Evolutionary conservation across 495 filamentous ascomycete species (phyloP).

Genomic region (Hypoxylon perforatum): DNA sequence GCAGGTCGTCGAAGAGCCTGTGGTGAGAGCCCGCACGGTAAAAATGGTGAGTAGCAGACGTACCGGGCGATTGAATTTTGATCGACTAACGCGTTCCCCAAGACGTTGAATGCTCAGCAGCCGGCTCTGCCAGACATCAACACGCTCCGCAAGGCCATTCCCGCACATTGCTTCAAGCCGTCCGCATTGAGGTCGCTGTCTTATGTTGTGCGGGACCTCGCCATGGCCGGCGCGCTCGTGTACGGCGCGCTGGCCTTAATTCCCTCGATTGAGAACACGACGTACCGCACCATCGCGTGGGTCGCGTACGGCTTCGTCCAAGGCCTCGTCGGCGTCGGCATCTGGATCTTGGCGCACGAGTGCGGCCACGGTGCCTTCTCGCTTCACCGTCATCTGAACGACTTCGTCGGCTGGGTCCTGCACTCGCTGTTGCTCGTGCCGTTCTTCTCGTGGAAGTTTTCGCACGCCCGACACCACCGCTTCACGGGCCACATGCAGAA

Average conservation of each 20-base stretch:
- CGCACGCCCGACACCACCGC: constrained; percentile 78
- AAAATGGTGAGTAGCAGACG: constrained; percentile 27
- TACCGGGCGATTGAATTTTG: not conserved
- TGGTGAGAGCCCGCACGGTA: constrained; percentile 21
- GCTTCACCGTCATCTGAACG: constrained; percentile 67
- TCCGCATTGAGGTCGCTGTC: constrained; percentile 64
- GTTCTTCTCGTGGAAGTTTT: constrained; percentile 82
- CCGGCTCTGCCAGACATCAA: constrained; percentile 60
- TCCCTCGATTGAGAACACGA: constrained; percentile 56
- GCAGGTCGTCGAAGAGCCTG: constrained; percentile 30
- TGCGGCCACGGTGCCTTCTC: constrained; percentile 81
- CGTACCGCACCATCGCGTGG: constrained; percentile 64
- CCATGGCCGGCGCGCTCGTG: constrained; percentile 62
- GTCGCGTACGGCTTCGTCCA: constrained; percentile 70
- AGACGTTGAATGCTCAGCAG: constrained; percentile 33
- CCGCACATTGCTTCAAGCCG: constrained; percentile 74
- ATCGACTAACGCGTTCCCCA: constrained; percentile 6
- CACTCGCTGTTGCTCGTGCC: constrained; percentile 76
- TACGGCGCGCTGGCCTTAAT: constrained; percentile 66
- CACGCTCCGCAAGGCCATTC: constrained; percentile 75
- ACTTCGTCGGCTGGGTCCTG: constrained; percentile 72
- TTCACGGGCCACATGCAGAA: constrained; percentile 68
- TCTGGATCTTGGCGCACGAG: constrained; percentile 80
- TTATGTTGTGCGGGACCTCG: constrained; percentile 71
- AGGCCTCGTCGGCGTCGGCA: constrained; percentile 72